These are phyloP conservation scores for Phytophthora podocarpi DNA, from an alignment of 352 stramenopile genomes.

Conservation along the genomic window DNA sequence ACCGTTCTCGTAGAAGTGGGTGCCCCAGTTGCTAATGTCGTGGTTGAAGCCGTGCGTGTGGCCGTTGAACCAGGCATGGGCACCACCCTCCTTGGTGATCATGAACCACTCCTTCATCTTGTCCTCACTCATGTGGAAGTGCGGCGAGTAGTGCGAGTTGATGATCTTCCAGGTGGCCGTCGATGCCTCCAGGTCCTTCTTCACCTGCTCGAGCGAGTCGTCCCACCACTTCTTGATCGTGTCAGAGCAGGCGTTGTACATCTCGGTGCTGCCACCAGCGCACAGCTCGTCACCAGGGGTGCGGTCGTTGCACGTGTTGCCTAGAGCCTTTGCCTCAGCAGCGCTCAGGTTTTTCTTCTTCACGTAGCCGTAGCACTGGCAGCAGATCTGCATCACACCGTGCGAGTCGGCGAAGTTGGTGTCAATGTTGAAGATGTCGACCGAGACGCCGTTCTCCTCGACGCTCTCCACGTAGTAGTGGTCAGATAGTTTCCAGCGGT, in stretches of 20 bases:
- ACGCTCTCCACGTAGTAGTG: constrained; percentile 88
- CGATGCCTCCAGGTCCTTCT: constrained; percentile 72
- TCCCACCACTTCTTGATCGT: constrained; percentile 84
- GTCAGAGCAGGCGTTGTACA: constrained; percentile 81
- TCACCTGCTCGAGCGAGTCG: constrained; percentile 65
- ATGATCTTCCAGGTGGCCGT: constrained; percentile 88
- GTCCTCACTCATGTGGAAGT: constrained; percentile 89
- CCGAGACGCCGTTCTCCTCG: constrained; percentile 77
- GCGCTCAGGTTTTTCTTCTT: constrained; percentile 61
- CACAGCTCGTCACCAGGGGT: constrained; percentile 71
- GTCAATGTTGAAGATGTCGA: constrained; percentile 91
- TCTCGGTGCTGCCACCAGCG: constrained; percentile 60
- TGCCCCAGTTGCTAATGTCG: constrained; percentile 84
- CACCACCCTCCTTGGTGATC: constrained; percentile 77
- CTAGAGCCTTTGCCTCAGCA: constrained; percentile 56
- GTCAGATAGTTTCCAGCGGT: constrained; percentile 82
- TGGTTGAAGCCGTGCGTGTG: constrained; percentile 91
- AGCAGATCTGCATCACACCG: constrained; percentile 85
- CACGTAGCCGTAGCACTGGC: constrained; percentile 88
- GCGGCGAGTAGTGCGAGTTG: constrained; percentile 90
- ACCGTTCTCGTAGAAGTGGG: constrained; percentile 89
- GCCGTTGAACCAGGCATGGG: constrained; percentile 84
- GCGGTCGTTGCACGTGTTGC: constrained; percentile 75
- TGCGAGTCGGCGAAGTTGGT: constrained; percentile 88
- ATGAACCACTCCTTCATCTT: constrained; percentile 91